These are phyloP conservation scores for Mimosa pudica DNA, from an alignment of 306 rosid species.

Conservation along the genomic window DNA sequence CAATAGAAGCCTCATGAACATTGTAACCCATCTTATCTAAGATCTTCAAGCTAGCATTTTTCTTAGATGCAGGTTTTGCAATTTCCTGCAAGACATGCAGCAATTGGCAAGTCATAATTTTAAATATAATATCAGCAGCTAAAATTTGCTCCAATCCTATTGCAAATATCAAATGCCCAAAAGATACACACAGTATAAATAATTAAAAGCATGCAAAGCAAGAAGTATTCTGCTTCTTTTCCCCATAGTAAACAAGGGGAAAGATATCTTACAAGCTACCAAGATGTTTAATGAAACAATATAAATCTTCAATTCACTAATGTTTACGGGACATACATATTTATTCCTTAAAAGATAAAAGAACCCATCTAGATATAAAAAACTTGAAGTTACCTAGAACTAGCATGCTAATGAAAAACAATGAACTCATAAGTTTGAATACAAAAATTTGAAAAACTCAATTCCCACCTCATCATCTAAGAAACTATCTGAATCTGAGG, in stretches of 20 bases:
- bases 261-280: constrained; percentile 16
- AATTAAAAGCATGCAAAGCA: constrained; percentile 13
- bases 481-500: constrained; percentile 58
- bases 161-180: constrained; percentile 10
- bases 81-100: constrained; percentile 55
- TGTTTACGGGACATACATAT: neutral
- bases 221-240: constrained; percentile 1
- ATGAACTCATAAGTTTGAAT: constrained; percentile 11
- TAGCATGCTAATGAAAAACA: constrained; percentile 20
- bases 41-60: constrained; percentile 38
- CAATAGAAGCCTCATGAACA: constrained; percentile 63
- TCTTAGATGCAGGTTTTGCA: constrained; percentile 42
- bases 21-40: constrained; percentile 79
- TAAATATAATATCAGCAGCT: constrained; percentile 13
- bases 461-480: constrained; percentile 65
- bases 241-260: neutral
- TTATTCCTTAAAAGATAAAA: constrained; percentile 3
- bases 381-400: constrained; percentile 18
- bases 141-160: neutral
- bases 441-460: constrained; percentile 16
- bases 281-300: constrained; percentile 6
- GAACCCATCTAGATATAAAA: constrained; percentile 23
- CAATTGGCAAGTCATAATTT: constrained; percentile 24
- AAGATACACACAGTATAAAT: constrained; percentile 11
- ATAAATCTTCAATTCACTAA: constrained; percentile 23